These are phyloP conservation scores for Phanerochaete sordida DNA, from an alignment of 768 basidiomycete species.

Conservation along the genomic window DNA sequence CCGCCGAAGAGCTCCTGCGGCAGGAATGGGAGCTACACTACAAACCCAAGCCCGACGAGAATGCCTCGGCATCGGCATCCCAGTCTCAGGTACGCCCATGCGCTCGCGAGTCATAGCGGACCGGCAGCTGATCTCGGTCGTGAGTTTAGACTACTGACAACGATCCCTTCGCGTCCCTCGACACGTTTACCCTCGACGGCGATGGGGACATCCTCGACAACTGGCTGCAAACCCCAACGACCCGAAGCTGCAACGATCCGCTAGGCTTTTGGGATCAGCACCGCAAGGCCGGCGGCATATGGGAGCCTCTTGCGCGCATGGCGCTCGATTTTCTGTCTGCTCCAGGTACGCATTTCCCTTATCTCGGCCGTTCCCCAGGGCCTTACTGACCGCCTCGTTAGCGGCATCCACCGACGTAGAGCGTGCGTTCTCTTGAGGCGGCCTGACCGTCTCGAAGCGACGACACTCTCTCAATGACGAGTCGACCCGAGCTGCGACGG, in stretches of 20 bases:
- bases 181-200: too few relatives aligned
- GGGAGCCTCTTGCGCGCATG: constrained; percentile 3
- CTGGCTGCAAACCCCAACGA: neutral
- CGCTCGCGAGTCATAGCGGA: neutral
- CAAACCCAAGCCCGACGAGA: neutral
- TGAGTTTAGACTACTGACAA: too few relatives aligned
- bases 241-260: neutral
- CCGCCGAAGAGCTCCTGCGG: constrained; percentile 9
- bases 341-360: too few relatives aligned
- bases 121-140: neutral
- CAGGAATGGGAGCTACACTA: neutral
- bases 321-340: constrained; percentile 12
- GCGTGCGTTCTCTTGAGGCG: constrained; percentile 26
- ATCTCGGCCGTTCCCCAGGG: too few relatives aligned
- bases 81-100: neutral
- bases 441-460: constrained; percentile 18
- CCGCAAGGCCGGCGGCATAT: neutral
- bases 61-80: neutral
- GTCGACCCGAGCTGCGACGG: constrained; percentile 19
- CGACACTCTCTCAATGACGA: constrained; percentile 21
- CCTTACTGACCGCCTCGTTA: constrained; percentile 16
- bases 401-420: constrained; percentile 28
- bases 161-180: too few relatives aligned
- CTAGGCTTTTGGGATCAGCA: neutral
- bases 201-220: too few relatives aligned